These are phyloP conservation scores for Davidsoniella neocaledoniae DNA, from an alignment of 2,329 filamentous ascomycete genomes.

Conservation along the genomic window DNA sequence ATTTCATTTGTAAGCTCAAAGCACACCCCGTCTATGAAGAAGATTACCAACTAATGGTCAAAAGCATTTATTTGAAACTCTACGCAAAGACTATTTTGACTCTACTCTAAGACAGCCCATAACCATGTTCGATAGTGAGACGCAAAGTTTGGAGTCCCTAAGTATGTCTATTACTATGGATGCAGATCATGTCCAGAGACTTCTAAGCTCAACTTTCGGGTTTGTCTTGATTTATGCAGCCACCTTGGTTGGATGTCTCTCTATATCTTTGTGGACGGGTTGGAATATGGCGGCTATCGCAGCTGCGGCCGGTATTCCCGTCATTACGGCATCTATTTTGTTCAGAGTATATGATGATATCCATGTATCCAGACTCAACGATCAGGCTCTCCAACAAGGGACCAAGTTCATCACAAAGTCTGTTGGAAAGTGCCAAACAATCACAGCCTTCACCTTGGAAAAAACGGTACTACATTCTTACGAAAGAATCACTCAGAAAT, in stretches of 20 bases:
- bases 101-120: slow-evolving; percentile 19
- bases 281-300: slow-evolving; percentile 25
- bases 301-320: slow-evolving; percentile 21
- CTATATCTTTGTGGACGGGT: slow-evolving; percentile 19
- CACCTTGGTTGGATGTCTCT: slow-evolving; percentile 18
- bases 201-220: slow-evolving; percentile 19
- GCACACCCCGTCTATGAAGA: background rate
- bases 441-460: slow-evolving; percentile 18
- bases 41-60: background rate
- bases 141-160: slow-evolving; percentile 18
- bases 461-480: slow-evolving; percentile 14
- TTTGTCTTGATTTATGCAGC: slow-evolving; percentile 18
- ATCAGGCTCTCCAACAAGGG: slow-evolving; percentile 5
- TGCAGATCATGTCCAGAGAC: slow-evolving; percentile 20
- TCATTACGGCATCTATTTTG: slow-evolving; percentile 26
- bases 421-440: slow-evolving; percentile 9
- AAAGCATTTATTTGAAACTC: slow-evolving; percentile 14
- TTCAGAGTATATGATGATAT: slow-evolving; percentile 25
- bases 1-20: slow-evolving; percentile 13
- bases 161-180: slow-evolving; percentile 18
- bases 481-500: too few relatives aligned
- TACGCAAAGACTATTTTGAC: slow-evolving; percentile 18
- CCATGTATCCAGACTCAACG: slow-evolving; percentile 6
- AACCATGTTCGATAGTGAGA: slow-evolving; percentile 19
- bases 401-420: slow-evolving; percentile 10